Base-by-base conservation (phyloP, 2,329 filamentous ascomycete species). In the Penicillium sp. region DNA sequence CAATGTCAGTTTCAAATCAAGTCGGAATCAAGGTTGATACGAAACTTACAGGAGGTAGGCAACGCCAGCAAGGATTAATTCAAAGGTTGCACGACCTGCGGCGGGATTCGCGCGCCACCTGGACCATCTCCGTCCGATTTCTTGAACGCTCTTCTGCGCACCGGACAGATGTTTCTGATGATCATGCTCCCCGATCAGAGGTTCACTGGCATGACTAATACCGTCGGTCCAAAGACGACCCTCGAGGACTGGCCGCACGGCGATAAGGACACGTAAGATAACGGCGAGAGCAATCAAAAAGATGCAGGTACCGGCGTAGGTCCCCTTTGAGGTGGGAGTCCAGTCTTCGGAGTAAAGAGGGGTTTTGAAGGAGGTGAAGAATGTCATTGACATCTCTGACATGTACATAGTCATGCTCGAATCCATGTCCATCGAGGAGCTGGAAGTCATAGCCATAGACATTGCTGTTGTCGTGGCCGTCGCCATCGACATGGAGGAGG, bases 251-350 rank as follows among this genome's bases (percentile, higher is more conserved):
- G 78, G 71, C 70, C 90, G 90, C 62, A 83, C 77, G 3, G 91
- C 92, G 50, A 93, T 78, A 16, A 96, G 79, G 16, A 81, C 76
- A 55, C 92, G 88, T 67, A 89, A 86, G 50, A 88, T 67, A 58
- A 87, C 78, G 57, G 87, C 87, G 53, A 97, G 85, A 37, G 88
- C 69, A 70, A 96, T 87, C 59, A 96, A 82, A 78, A 96, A 96
- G 74, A 96, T 89, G 80, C 93, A 95, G 27, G 91, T 95, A 50
- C 86, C 93, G 4, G 91, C 91, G 76, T 96, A 97, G 56, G 83
- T 79, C 67, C 88, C 91, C 13, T 82, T 78, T 37, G 77, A 86
- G 31, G 69, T 75, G 8, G 93, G 92, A 4, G 88, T 88, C 91
- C 92, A 96, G 47, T 79, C 72, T 23, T 76, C 72, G 13, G 89